phyloP scores from a whole-genome alignment of 2,329 filamentous ascomycete genomes.

The Botrytis hyacinthi region DNA sequence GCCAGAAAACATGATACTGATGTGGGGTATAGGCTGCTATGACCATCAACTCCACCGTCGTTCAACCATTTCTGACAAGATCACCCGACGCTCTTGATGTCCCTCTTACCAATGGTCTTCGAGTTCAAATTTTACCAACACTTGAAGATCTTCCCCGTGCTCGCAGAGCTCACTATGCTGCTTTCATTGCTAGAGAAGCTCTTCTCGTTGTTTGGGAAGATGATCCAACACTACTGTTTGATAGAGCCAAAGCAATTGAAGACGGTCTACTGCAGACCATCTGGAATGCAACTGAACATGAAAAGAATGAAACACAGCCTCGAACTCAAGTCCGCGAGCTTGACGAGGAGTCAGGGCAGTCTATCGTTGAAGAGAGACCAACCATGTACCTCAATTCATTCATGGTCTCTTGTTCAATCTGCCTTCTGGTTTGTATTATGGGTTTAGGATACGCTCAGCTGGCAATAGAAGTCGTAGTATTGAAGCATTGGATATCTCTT shows the following conservation, averaged over 20 bases:
- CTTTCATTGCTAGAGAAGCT: slow-evolving; percentile 69
- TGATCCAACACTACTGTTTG: slow-evolving; percentile 67
- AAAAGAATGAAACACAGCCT: slow-evolving; percentile 52
- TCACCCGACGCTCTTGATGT: slow-evolving; percentile 72
- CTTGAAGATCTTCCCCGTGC: slow-evolving; percentile 68
- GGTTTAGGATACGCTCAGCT: slow-evolving; percentile 69
- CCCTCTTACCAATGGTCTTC: slow-evolving; percentile 72
- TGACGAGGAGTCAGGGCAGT: slow-evolving; percentile 69
- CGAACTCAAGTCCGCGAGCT: slow-evolving; percentile 54
- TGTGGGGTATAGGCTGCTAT: slow-evolving; percentile 59
- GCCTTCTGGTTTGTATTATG: slow-evolving; percentile 63
- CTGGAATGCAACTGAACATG: slow-evolving; percentile 61
- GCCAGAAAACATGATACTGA: neutral
- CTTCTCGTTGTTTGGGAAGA: slow-evolving; percentile 81
- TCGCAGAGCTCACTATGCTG: slow-evolving; percentile 76
- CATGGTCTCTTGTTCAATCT: slow-evolving; percentile 64
- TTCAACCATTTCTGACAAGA: slow-evolving; percentile 74
- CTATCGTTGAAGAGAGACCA: slow-evolving; percentile 62
- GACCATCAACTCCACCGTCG: slow-evolving; percentile 76
- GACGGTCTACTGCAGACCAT: slow-evolving; percentile 74
- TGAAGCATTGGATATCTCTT: slow-evolving; percentile 60
- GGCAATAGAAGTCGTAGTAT: slow-evolving; percentile 65
- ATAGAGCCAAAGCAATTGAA: slow-evolving; percentile 70
- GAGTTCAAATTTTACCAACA: slow-evolving; percentile 71
- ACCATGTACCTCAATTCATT: slow-evolving; percentile 68